Evolutionary conservation across 805 yeast species (phyloP).

Genomic region (Yamadazyma phyllophila): DNA sequence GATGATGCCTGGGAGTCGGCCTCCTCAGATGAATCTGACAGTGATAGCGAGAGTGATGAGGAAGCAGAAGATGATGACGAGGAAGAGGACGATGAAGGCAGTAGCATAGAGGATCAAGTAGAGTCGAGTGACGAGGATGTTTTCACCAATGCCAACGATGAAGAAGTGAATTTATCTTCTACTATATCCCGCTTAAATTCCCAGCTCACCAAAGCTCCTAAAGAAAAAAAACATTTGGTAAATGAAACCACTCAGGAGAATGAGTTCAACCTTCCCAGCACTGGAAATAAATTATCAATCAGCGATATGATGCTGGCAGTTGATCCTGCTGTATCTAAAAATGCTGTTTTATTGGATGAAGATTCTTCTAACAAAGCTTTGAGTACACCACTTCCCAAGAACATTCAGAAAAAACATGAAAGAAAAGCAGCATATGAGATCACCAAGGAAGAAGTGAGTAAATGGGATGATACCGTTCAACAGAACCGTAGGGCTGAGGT

Average conservation of each 20-base stretch:
- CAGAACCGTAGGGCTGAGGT: conserved; percentile 83
- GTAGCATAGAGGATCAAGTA: conserved; percentile 20
- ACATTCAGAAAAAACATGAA: conserved; percentile 82
- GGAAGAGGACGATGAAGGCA: conserved; percentile 13
- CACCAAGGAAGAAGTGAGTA: conserved; percentile 78
- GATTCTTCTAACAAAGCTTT: conserved; percentile 43
- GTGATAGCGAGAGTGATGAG: conserved; percentile 20
- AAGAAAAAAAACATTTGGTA: conserved; percentile 46
- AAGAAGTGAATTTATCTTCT: conserved; percentile 50
- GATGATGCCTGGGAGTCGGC: conserved; percentile 32
- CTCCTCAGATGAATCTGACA: conserved; percentile 16
- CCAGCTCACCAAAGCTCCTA: conserved; percentile 29
- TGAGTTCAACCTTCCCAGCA: conserved; percentile 66
- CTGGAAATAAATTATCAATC: conserved; percentile 57
- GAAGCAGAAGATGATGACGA: conserved; percentile 10
- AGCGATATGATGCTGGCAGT: conserved; percentile 74
- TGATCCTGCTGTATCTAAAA: conserved; percentile 46
- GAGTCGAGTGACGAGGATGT: conserved; percentile 22
- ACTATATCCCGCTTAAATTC: conserved; percentile 45
- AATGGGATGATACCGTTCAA: conserved; percentile 84
- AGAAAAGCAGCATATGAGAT: conserved; percentile 88
- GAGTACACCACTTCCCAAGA: conserved; percentile 78
- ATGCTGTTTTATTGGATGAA: conserved; percentile 49
- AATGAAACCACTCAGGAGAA: conserved; percentile 60
- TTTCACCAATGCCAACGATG: conserved; percentile 35